phyloP scores from a whole-genome alignment of 2,329 filamentous ascomycete genomes.

The Nemania diffusa region DNA sequence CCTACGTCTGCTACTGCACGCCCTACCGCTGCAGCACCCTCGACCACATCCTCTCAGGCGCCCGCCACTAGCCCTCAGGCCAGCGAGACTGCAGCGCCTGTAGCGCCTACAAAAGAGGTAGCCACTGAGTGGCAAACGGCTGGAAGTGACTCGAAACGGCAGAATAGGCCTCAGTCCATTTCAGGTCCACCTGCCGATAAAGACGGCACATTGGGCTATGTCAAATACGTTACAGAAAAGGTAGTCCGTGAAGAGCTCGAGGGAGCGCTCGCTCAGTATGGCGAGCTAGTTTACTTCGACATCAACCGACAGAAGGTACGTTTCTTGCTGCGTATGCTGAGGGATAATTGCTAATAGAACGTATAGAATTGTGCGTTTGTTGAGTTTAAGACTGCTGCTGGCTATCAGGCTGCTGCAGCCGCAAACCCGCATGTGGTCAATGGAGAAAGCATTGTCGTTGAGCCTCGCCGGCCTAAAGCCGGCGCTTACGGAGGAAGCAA shows the following conservation, averaged over 20 bases:
- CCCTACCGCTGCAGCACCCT: constrained; percentile 50
- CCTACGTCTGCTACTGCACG: constrained; percentile 57
- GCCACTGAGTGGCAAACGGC: constrained; percentile 88
- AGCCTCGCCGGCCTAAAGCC: constrained; percentile 85
- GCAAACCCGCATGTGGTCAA: constrained; percentile 89
- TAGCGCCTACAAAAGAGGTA: constrained; percentile 61
- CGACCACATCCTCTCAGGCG: constrained; percentile 53
- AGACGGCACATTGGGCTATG: constrained; percentile 84
- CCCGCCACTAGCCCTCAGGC: constrained; percentile 57
- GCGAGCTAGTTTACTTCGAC: constrained; percentile 78
- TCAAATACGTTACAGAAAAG: constrained; percentile 95
- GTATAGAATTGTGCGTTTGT: constrained; percentile 93
- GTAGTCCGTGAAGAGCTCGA: constrained; percentile 80
- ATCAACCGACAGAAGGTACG: constrained; percentile 85
- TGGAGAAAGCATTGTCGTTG: constrained; percentile 84
- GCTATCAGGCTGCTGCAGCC: constrained; percentile 82
- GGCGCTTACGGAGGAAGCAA: constrained; percentile 76
- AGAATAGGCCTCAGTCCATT: constrained; percentile 77
- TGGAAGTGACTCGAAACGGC: constrained; percentile 83
- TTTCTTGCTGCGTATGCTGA: constrained; percentile 26
- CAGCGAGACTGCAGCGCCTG: constrained; percentile 50
- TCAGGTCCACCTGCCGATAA: constrained; percentile 71
- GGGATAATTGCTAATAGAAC: constrained; percentile 42
- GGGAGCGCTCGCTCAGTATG: constrained; percentile 75
- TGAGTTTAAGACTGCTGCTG: constrained; percentile 84